These are phyloP conservation scores for Geranium brycei DNA, from an alignment of 345 rosid genomes.

Conservation along the genomic window DNA sequence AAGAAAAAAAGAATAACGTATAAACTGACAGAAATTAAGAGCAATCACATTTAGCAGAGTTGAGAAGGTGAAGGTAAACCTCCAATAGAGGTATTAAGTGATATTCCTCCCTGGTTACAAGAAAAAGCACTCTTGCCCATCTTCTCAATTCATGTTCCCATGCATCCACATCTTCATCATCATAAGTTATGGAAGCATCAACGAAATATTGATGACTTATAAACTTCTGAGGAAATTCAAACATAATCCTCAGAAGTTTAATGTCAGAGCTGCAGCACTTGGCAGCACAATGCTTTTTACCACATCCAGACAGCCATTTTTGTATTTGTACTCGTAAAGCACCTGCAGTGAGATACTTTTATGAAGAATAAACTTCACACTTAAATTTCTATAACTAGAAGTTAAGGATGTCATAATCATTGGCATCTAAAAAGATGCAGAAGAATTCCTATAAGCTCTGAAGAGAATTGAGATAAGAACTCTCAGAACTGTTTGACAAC, in stretches of 20 bases:
- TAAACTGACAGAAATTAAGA: not conserved
- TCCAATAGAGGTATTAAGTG: slow-evolving; percentile 33
- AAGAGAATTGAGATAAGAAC: too few relatives aligned
- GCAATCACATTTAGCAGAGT: slow-evolving; percentile 3
- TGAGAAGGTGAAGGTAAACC: slow-evolving; percentile 34
- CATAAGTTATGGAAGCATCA: slow-evolving; percentile 28
- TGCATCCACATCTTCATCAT: slow-evolving; percentile 78
- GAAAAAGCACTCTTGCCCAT: slow-evolving; percentile 72
- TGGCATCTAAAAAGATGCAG: too few relatives aligned
- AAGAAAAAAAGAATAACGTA: too few relatives aligned
- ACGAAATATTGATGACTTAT: slow-evolving; percentile 17
- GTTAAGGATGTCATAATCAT: too few relatives aligned
- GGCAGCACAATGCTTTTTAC: slow-evolving; percentile 14
- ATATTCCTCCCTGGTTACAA: slow-evolving; percentile 31
- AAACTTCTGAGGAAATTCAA: slow-evolving; percentile 45
- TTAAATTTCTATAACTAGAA: too few relatives aligned
- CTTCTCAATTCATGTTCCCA: slow-evolving; percentile 78
- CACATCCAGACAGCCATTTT: slow-evolving; percentile 53
- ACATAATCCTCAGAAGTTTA: slow-evolving; percentile 39
- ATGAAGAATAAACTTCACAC: not conserved
- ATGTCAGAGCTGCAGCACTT: slow-evolving; percentile 13
- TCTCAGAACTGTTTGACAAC: too few relatives aligned
- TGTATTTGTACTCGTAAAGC: slow-evolving; percentile 34
- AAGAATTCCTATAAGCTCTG: too few relatives aligned
- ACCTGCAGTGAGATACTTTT: slow-evolving; percentile 6